Conservation (phyloP, 768 basidiomycete species). For the Candolleomyces eurysporus region DNA sequence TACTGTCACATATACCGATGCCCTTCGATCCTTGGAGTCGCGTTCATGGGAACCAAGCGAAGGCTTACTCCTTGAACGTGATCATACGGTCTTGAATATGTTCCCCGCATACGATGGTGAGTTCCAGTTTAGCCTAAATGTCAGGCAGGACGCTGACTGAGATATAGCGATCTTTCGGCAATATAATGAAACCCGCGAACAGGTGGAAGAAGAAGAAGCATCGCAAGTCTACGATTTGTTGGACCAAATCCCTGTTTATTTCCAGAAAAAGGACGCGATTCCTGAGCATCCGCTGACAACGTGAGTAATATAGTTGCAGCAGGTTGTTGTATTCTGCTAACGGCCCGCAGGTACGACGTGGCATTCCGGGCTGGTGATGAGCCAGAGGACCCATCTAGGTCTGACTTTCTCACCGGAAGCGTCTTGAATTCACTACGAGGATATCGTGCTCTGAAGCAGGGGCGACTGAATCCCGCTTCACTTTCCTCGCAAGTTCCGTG, state of each 20-base stretch:
- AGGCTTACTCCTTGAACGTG: constrained; percentile 45
- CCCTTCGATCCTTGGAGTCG: constrained; percentile 8
- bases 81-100: constrained; percentile 48
- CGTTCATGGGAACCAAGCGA: constrained; percentile 29
- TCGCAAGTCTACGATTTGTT: constrained; percentile 46
- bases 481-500: constrained; percentile 47
- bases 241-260: constrained; percentile 53
- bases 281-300: constrained; percentile 58
- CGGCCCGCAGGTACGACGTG: constrained; percentile 56
- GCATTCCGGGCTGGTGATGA: constrained; percentile 53
- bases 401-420: constrained; percentile 59
- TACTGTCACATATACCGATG: background rate
- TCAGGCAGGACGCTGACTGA: background rate
- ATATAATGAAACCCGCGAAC: constrained; percentile 22
- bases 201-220: constrained; percentile 32
- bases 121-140: constrained; percentile 11
- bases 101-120: constrained; percentile 55
- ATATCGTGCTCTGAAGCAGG: constrained; percentile 50
- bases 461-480: constrained; percentile 38
- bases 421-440: constrained; percentile 49
- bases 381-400: constrained; percentile 38
- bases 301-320: constrained; percentile 36
- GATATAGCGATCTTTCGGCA: constrained; percentile 38
- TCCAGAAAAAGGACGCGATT: constrained; percentile 49
- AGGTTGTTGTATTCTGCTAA: constrained; percentile 1